These are phyloP conservation scores for Gnomoniopsis smithogilvyi DNA, from an alignment of 2,329 filamentous ascomycete species.

Conservation along the genomic window DNA sequence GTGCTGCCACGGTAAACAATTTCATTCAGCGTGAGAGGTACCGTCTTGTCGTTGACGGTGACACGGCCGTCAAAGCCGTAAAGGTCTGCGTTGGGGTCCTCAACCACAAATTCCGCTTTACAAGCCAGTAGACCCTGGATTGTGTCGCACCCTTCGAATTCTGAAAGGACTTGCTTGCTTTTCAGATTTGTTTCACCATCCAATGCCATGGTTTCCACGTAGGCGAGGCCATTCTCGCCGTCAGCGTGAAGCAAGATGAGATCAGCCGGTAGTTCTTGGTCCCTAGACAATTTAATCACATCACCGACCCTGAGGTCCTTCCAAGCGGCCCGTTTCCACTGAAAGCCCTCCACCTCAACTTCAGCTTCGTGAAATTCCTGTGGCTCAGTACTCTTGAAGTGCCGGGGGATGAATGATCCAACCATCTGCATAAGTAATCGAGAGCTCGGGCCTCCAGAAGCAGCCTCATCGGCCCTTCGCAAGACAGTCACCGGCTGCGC, in stretches of 20 bases:
- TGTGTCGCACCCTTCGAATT: slow-evolving; percentile 55
- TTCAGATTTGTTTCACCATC: slow-evolving; percentile 83
- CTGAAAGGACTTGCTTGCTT: slow-evolving; percentile 65
- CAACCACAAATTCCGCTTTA: slow-evolving; percentile 63
- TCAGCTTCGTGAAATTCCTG: not conserved
- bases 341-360: slow-evolving; percentile 26
- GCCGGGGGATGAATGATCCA: not conserved
- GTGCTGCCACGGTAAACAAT: slow-evolving; percentile 85
- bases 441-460: slow-evolving; percentile 42
- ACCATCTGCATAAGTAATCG: not conserved
- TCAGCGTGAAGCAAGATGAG: slow-evolving; percentile 73
- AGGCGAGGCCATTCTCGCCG: slow-evolving; percentile 76
- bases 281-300: slow-evolving; percentile 51
- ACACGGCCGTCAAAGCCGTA: slow-evolving; percentile 74
- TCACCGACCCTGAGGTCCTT: slow-evolving; percentile 48
- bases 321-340: slow-evolving; percentile 52
- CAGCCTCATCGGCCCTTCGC: slow-evolving; percentile 50
- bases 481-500: slow-evolving; percentile 46
- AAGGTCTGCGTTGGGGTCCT: slow-evolving; percentile 75
- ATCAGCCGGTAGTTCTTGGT: slow-evolving; percentile 82
- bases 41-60: slow-evolving; percentile 52
- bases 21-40: slow-evolving; percentile 74
- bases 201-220: slow-evolving; percentile 79
- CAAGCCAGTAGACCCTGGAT: slow-evolving; percentile 52
- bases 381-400: not conserved